Conservation (phyloP, 371 early-diverging fungal species). For the Haplosporangium sp. region DNA sequence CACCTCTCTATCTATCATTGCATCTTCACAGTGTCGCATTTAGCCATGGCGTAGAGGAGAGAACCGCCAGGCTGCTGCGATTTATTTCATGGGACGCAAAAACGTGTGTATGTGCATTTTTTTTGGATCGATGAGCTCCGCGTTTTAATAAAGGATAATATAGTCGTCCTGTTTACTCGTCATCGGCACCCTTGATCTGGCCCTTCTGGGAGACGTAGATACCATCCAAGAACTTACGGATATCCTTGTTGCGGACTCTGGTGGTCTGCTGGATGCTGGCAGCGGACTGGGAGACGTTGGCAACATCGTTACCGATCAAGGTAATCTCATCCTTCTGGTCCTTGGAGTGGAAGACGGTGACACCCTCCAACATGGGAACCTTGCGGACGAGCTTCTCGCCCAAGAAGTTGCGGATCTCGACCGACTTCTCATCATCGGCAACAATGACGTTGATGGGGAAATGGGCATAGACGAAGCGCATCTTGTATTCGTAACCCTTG, state of each 20-base stretch:
- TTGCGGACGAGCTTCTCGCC: constrained; percentile 97
- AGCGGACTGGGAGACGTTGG: constrained; percentile 97
- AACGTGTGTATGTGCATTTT: background rate
- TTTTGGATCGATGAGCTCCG: constrained; percentile 22
- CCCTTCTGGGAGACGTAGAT: constrained; percentile 95
- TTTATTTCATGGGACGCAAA: constrained; percentile 13
- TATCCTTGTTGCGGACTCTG: constrained; percentile 95
- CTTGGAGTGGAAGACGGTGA: constrained; percentile 84
- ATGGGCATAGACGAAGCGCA: constrained; percentile 99
- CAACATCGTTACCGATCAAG: constrained; percentile 96
- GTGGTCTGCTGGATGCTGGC: constrained; percentile 91
- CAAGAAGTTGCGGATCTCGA: constrained; percentile 99
- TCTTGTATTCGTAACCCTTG: constrained; percentile 99
- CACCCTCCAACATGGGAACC: constrained; percentile 94
- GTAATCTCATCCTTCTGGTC: constrained; percentile 97
- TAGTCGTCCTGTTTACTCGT: constrained; percentile 34
- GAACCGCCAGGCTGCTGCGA: constrained; percentile 21
- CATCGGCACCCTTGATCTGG: constrained; percentile 51
- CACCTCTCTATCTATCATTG: background rate
- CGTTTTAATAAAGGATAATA: constrained; percentile 40
- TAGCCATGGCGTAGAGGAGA: constrained; percentile 21
- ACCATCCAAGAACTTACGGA: constrained; percentile 99
- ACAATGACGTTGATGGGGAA: constrained; percentile 99
- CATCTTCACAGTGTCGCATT: constrained; percentile 11
- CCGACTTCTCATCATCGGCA: constrained; percentile 79